phyloP scores from a whole-genome alignment of 208 protist genomes.

The Leishmania guyanensis region DNA sequence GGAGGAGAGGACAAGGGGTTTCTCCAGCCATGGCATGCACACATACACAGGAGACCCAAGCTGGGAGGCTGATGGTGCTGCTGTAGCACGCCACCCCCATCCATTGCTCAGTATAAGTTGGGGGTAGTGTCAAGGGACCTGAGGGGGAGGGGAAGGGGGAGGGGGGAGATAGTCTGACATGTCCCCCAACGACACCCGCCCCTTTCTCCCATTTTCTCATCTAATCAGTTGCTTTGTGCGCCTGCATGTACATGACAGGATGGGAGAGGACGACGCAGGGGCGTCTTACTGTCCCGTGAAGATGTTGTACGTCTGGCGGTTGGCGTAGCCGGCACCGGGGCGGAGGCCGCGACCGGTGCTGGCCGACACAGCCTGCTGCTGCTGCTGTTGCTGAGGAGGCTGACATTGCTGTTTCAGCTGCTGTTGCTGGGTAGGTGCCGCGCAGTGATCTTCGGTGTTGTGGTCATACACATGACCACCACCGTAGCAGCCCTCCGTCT shows the following conservation, averaged over 20 bases:
- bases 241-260: too few species aligned
- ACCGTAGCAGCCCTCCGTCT: slow-evolving; percentile 76
- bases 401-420: slow-evolving; percentile 18
- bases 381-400: slow-evolving; percentile 13
- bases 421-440: slow-evolving; percentile 18
- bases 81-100: not conserved
- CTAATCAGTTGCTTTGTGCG: too few species aligned
- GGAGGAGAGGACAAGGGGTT: not conserved
- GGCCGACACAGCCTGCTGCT: slow-evolving; percentile 26
- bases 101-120: not conserved
- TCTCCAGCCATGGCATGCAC: not conserved
- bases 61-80: not conserved
- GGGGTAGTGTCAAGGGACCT: not conserved
- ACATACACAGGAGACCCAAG: not conserved
- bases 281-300: slow-evolving; percentile 69
- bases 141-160: not conserved
- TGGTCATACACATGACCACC: slow-evolving; percentile 76
- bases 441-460: slow-evolving; percentile 49
- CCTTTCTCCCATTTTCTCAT: too few species aligned
- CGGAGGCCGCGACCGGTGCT: slow-evolving; percentile 63
- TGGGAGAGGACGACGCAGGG: not conserved
- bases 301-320: slow-evolving; percentile 87
- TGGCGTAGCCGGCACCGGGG: slow-evolving; percentile 75
- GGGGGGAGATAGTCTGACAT: too few species aligned
- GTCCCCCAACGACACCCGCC: too few species aligned